Percentiles rank a stretch among this genome's conserved stretches.
Evolutionary conservation across 2,329 filamentous ascomycete genomes (phyloP).

Genomic region (Pseudogymnoascus sp.): DNA sequence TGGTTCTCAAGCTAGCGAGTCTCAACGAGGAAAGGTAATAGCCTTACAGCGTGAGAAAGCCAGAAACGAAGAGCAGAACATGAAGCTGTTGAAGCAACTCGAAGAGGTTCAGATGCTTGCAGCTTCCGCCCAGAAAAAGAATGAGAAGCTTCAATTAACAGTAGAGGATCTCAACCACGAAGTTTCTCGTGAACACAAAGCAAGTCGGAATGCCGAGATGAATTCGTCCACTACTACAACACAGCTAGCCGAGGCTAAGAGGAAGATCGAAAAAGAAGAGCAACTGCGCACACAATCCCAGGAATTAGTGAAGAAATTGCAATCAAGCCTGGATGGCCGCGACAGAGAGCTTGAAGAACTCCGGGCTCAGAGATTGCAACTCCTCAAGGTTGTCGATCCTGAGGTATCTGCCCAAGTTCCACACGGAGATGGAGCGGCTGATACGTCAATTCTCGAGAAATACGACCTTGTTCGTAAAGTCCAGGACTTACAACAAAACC

Average conservation of each 20-base stretch:
- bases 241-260: conserved; percentile 82
- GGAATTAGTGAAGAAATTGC: conserved; percentile 72
- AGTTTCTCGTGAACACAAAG: conserved; percentile 81
- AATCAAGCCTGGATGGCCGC: conserved; percentile 68
- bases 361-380: conserved; percentile 68
- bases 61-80: conserved; percentile 74
- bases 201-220: conserved; percentile 84
- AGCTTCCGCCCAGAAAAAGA: conserved; percentile 82
- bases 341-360: conserved; percentile 76
- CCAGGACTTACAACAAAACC: conserved; percentile 79
- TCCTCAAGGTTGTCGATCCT: conserved; percentile 82
- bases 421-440: conserved; percentile 51
- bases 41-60: conserved; percentile 76
- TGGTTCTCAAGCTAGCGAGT: conserved; percentile 76
- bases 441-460: conserved; percentile 50
- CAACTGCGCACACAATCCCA: conserved; percentile 82
- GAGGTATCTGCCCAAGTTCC: conserved; percentile 43
- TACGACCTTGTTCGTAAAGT: conserved; percentile 83
- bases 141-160: conserved; percentile 82
- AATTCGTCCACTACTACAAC: conserved; percentile 69
- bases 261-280: conserved; percentile 82
- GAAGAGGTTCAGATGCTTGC: conserved; percentile 78
- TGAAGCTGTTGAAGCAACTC: conserved; percentile 73
- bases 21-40: conserved; percentile 67
- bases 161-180: conserved; percentile 92